Conservation (phyloP, 2,329 filamentous ascomycete species). For the Neophaeococcomyces aloes region DNA sequence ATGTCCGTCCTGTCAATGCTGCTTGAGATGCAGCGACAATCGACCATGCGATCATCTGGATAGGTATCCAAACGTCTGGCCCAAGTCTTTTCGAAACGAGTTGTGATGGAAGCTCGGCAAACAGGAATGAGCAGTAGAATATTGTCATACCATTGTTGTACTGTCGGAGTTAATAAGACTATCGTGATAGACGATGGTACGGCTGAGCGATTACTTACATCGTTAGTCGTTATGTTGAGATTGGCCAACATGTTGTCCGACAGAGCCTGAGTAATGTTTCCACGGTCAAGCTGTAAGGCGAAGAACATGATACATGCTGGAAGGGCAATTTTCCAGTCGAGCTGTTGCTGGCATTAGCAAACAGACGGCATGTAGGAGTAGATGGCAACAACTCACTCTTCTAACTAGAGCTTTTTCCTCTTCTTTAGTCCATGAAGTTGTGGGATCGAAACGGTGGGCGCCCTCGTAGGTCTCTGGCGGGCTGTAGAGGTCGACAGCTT, state of each 20-base stretch:
- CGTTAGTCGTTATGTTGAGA: conserved; percentile 25
- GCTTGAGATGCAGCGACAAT: conserved; percentile 33
- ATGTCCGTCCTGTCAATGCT: conserved; percentile 33
- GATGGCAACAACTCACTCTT: too few relatives aligned
- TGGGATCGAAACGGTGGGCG: conserved; percentile 37
- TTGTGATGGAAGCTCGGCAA: conserved; percentile 47
- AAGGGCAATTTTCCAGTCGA: conserved; percentile 29
- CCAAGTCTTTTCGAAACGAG: conserved; percentile 45
- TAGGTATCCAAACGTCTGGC: conserved; percentile 46
- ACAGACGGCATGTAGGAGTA: too few relatives aligned
- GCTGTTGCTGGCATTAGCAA: conserved; percentile 20
- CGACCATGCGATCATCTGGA: conserved; percentile 37
- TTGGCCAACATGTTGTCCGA: conserved; percentile 46
- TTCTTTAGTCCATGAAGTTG: conserved; percentile 15
- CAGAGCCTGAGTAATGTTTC: conserved; percentile 47
- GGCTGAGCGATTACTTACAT: not conserved
- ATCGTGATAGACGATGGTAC: too few relatives aligned
- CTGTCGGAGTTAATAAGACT: too few relatives aligned
- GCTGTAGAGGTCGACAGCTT: conserved; percentile 17
- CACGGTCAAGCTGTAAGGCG: conserved; percentile 48
- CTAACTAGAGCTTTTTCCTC: too few relatives aligned
- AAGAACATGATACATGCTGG: conserved; percentile 47
- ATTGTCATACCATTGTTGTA: conserved; percentile 42
- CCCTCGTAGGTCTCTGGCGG: conserved; percentile 33
- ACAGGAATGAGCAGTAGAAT: conserved; percentile 43